Evolutionary conservation across 2,329 filamentous ascomycete species (phyloP).

Genomic region (Hymenoscyphus albidus): DNA sequence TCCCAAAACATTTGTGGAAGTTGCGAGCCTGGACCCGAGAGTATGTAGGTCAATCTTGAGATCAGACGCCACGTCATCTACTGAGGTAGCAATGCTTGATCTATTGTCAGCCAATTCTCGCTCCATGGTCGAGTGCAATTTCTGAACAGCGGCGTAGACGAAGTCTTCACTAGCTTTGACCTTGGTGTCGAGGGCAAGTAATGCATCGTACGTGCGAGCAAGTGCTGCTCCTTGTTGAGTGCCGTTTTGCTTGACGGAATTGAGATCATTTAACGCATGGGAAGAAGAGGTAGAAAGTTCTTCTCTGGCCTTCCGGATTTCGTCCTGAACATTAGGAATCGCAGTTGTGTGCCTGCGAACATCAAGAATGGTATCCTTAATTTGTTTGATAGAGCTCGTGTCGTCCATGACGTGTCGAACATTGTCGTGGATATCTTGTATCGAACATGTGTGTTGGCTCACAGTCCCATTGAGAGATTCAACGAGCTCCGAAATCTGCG

Average conservation of each 20-base stretch:
- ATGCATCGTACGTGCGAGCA: slow-evolving; percentile 8
- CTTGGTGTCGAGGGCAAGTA: slow-evolving; percentile 13
- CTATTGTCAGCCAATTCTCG: slow-evolving; percentile 12
- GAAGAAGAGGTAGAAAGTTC: background rate
- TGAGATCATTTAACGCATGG: background rate
- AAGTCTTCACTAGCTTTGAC: slow-evolving; percentile 16
- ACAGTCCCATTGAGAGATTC: background rate
- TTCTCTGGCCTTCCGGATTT: background rate
- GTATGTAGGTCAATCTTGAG: slow-evolving; percentile 16
- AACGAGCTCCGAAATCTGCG: slow-evolving; percentile 1
- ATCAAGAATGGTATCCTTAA: background rate
- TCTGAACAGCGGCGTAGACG: slow-evolving; percentile 11
- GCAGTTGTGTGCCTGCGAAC: background rate
- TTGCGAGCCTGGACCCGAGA: slow-evolving; percentile 11
- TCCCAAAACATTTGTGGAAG: slow-evolving; percentile 5
- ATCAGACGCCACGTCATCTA: slow-evolving; percentile 12
- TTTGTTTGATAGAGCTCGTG: background rate
- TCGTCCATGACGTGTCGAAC: slow-evolving; percentile 1
- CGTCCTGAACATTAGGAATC: background rate
- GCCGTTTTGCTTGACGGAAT: background rate
- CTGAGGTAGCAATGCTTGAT: slow-evolving; percentile 10
- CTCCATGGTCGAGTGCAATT: slow-evolving; percentile 13
- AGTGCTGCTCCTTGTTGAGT: background rate
- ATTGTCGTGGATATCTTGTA: background rate
- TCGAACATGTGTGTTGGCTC: background rate